Evolutionary conservation across 176 grass and related monocot genomes (phyloP), one percentile per base, ranked within the genome.

Genomic region (Oryza glaberrima): DNA sequence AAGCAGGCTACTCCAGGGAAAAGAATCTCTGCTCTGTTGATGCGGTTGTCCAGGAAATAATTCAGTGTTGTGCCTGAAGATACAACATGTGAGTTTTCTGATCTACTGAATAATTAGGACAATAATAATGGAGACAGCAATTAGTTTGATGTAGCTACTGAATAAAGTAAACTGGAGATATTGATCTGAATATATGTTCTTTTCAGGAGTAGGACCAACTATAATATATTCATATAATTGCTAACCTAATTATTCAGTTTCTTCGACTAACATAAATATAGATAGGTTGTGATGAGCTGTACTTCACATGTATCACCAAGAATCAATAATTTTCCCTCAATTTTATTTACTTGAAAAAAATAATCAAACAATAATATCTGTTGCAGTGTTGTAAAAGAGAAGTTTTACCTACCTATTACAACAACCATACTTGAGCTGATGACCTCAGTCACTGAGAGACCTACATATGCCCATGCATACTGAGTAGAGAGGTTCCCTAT

Each of bases 381-480:
- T 25, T 73, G 52, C 34, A 76, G 20, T 44, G 1, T 9, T 44
- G 26, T 3, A 82, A 14, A 68, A 8, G n/a, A 14, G 65, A 72
- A 3, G 41, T 36, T 71, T 73, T 14, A 73, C 48, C 40, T 81
- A 94, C 90, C 93, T 73, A 92, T 92, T 30, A 94, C 93, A 52
- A 94, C 93, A 7, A 89, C 90, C 86, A 92, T 92, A 82, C 93
- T 92, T 15, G 79, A 88, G 69, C 82, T 88, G 75, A 94, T 88
- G 20, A 94, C 87, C 72, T 94, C 90, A 13, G 93, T 94, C 4
- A 94, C 90, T 13, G 92, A 94, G 63, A 94, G 92, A 28, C 92
- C 93, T 22, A 94, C 90, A 47, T 77, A 94, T n/a, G 93, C 93
- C 93, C 90, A 94, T 7, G 90, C 93, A 66, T 94, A 94, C 79